Base-by-base conservation (phyloP, 2,329 filamentous ascomycete genomes). In the Lecanicillium sp. region DNA sequence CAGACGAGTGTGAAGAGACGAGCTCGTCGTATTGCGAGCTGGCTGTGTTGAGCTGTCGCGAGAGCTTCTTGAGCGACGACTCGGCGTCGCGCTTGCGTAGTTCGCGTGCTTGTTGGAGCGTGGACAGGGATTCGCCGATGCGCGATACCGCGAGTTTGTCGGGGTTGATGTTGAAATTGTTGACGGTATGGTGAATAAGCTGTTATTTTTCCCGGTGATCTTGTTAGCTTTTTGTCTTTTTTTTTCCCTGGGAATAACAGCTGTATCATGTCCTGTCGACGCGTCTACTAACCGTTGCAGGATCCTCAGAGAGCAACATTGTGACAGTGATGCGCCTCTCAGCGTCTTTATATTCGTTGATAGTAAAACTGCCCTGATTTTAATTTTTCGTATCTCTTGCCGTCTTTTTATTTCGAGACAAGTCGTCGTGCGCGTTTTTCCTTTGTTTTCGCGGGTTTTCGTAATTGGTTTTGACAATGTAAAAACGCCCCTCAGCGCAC, bases 241-340 rank as follows among this genome's bases (percentile, higher is more conserved):
- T 25, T 11, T 6, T 11, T 25, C 22, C 22, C 22, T 7, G 22
- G 11, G 22, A 44, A 25, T 38, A n/a, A 20, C 15, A 35, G 33
- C 19, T 4, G 4, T 20, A 17, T 19, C 30, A 8, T 12, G 9
- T 11, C 14, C 12, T 32, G 19, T 16, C 13, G 28, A 29, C 15
- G 57, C 33, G 13, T 17, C n/a, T 9, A 38, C 76, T 44, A 77
- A 94, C 87, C 32, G 81, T 83, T 32, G 85, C 85, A 48, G 89
- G 90, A 60, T 92, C 85, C 67, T 95, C 89, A 64, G 94, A 86
- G 65, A 96, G 85, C 59, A 95, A 74, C 84, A 96, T 95, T 47
- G 65, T 87, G 67, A 44, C 43, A 42, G 45, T 35, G 48, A 22
- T 35, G 22, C 22, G 22, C 22, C 22, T 22, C 17, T 16, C 38